Base-by-base conservation (phyloP, 2,329 filamentous ascomycete species). In the Gyromitra esculenta region DNA sequence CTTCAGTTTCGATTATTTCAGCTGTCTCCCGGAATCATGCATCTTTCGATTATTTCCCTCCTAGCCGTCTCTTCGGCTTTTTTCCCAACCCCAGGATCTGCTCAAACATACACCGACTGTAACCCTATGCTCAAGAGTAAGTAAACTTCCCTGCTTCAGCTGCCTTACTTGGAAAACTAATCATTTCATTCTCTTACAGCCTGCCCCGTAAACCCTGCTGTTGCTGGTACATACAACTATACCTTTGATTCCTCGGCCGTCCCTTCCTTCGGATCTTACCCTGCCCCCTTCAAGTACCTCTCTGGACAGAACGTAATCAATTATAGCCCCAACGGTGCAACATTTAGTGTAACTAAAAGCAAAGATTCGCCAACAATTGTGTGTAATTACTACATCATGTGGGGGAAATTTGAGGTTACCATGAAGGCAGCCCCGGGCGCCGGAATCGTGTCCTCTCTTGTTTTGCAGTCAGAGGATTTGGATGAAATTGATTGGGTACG, bases 321-420 rank as follows among this genome's bases (percentile, higher is more conserved):
- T 0, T 98, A 97, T 82, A 88, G 87, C 82, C 86, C 86, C 73
- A 88, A 94, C 82, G 96, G 96, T 75, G 94, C 88, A 35, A 89
- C 88, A 15, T 96, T 99, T 83, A 94, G 92, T 35, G 91, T 99
- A 67, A 84, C 89, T 67, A 86, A 90, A 82, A 87, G 90, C 65
- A 94, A 95, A 73, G 93, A 99, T 82, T 89, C 93, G 1, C 96
- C 96, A 0, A 91, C 95, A 83, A 89, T 99, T 77, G 88, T 88
- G 79, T 97, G 94, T 77, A 89, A 96, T 81, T 98, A 97, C 89
- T 98, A 97, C 87, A 97, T 99, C 85, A 98, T 99, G 96, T 99
- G 97, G 83, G 96, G 96, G 80, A 92, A 91, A 79, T 92, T 97
- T 82, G 92, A 97, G 79, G 89, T 94, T 80, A 91, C 89, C 41